Evolutionary conservation across 2,329 filamentous ascomycete genomes (phyloP).

Genomic region (Cyphellophora europaea): DNA sequence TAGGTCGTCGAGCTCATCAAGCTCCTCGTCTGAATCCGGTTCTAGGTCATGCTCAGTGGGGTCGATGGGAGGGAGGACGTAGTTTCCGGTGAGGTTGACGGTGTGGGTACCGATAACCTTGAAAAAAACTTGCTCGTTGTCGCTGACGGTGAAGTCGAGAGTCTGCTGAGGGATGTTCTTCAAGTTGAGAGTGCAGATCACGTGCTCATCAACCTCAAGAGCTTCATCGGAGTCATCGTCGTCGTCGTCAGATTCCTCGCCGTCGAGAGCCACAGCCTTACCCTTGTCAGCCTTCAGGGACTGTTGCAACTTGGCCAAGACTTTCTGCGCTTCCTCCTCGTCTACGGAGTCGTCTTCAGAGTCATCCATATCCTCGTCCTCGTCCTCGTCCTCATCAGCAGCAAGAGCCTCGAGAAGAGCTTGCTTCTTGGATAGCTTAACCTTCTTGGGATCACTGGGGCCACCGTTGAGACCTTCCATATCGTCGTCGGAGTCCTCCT

Average conservation of each 20-base stretch:
- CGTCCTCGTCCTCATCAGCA: conserved; percentile 60
- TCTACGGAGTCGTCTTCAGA: conserved; percentile 68
- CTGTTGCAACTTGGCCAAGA: conserved; percentile 41
- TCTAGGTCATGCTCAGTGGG: conserved; percentile 67
- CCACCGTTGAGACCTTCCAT: conserved; percentile 41
- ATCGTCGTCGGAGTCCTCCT: conserved; percentile 42
- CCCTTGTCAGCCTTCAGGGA: conserved; percentile 41
- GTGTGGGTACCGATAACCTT: conserved; percentile 81
- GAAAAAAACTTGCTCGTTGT: conserved; percentile 88
- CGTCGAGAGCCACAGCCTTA: conserved; percentile 64
- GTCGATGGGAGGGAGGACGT: conserved; percentile 62
- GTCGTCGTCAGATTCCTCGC: conserved; percentile 47
- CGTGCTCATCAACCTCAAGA: conserved; percentile 72
- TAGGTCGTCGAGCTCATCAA: conserved; percentile 43
- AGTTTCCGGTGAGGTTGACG: conserved; percentile 92
- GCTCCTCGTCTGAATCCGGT: conserved; percentile 63
- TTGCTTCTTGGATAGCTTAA: conserved; percentile 73
- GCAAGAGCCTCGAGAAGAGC: conserved; percentile 71
- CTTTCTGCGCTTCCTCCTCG: conserved; percentile 44
- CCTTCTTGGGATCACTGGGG: conserved; percentile 83
- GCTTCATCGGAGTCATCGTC: conserved; percentile 40
- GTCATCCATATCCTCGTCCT: conserved; percentile 58
- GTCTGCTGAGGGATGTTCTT: conserved; percentile 63
- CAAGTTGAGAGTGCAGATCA: conserved; percentile 91
- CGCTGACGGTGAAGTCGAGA: conserved; percentile 82